Conservation (phyloP, 768 basidiomycete genomes). For the Serpula lacrymans region DNA sequence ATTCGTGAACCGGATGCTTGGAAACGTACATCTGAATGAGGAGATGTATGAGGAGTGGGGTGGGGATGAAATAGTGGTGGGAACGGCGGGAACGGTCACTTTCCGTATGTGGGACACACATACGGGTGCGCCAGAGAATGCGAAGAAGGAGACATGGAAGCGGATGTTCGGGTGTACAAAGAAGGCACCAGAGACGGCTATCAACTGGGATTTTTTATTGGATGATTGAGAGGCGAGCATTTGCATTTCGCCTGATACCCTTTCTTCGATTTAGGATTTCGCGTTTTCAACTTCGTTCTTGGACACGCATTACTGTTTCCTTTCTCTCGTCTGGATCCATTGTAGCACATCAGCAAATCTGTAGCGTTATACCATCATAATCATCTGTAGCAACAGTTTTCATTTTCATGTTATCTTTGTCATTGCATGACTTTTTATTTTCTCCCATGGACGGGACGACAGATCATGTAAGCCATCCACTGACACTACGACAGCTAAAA, state of each 20-base stretch:
- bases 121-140: conserved; percentile 59
- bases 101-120: conserved; percentile 82
- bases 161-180: conserved; percentile 59
- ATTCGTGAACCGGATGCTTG: conserved; percentile 66
- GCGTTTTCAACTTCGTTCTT: conserved; percentile 14
- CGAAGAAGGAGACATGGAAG: conserved; percentile 58
- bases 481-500: no score
- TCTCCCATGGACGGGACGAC: no score
- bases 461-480: no score
- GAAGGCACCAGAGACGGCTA: conserved; percentile 48
- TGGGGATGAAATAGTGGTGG: conserved; percentile 62
- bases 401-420: no score
- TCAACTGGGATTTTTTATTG: conserved; percentile 79
- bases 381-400: no score
- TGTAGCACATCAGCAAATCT: not conserved
- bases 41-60: conserved; percentile 28
- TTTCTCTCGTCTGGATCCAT: conserved; percentile 7
- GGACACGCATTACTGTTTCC: conserved; percentile 6
- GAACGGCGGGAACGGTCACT: conserved; percentile 56
- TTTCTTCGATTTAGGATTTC: not conserved
- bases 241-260: not conserved
- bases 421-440: no score
- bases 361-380: conserved; percentile 7
- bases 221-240: conserved; percentile 61
- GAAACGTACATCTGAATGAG: conserved; percentile 47